Conservation (phyloP, 140 eudicot species). For the Cichorium intybus region DNA sequence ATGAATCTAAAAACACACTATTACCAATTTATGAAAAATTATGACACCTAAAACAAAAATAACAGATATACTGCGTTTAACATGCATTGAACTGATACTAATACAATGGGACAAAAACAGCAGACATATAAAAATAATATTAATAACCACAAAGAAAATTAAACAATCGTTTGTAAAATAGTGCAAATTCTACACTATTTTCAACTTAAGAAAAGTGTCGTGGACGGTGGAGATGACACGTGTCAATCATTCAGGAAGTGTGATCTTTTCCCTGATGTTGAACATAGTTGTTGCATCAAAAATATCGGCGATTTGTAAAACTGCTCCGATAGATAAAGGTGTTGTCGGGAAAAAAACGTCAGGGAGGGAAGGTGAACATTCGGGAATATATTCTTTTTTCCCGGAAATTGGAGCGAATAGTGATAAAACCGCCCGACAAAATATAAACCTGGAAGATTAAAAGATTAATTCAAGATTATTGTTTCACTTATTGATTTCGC, state of each 20-base stretch:
- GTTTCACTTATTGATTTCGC: no score
- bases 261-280: constrained; percentile 37
- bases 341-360: constrained; percentile 45
- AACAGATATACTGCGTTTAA: background rate
- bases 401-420: constrained; percentile 41
- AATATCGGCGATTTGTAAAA: constrained; percentile 48
- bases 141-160: no score
- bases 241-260: constrained; percentile 19
- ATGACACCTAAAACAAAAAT: no score
- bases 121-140: no score
- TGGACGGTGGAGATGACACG: background rate
- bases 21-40: no score
- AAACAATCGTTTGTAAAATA: no score
- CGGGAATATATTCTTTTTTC: constrained; percentile 56
- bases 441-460: constrained; percentile 53
- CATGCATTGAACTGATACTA: no score
- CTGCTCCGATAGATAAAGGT: constrained; percentile 36
- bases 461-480: background rate
- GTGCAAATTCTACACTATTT: background rate
- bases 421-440: constrained; percentile 63
- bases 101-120: no score
- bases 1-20: background rate
- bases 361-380: constrained; percentile 70
- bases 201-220: no score
- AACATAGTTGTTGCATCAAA: constrained; percentile 59